Evolutionary conservation across 2,329 filamentous ascomycete species (phyloP).

Genomic region (Arthrocladium fulminans): DNA sequence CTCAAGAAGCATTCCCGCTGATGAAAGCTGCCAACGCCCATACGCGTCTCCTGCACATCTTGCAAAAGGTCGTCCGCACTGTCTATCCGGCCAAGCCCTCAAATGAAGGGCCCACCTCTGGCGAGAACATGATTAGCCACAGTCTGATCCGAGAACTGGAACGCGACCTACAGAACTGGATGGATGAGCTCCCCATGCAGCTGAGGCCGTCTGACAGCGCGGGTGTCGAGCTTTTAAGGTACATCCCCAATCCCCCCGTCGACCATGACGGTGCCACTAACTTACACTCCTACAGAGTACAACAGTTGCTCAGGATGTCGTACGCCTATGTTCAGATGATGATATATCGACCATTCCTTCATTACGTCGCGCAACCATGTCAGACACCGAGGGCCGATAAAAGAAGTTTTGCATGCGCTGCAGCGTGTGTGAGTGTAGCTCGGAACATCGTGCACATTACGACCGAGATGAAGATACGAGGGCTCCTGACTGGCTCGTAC

Average conservation of each 20-base stretch:
- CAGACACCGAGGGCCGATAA: slow-evolving; percentile 47
- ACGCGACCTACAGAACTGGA: slow-evolving; percentile 54
- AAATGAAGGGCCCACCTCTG: slow-evolving; percentile 27
- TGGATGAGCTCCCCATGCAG: slow-evolving; percentile 59
- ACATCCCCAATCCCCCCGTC: slow-evolving; percentile 28
- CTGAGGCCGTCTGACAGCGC: slow-evolving; percentile 74
- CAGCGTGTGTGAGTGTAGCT: slow-evolving; percentile 57
- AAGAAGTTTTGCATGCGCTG: slow-evolving; percentile 56
- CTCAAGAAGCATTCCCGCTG: slow-evolving; percentile 46
- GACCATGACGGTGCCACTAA: not conserved
- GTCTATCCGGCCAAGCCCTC: slow-evolving; percentile 52
- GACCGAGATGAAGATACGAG: slow-evolving; percentile 54
- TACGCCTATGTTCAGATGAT: slow-evolving; percentile 58
- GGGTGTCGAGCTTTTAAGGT: slow-evolving; percentile 66
- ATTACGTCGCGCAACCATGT: slow-evolving; percentile 50
- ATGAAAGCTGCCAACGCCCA: slow-evolving; percentile 54
- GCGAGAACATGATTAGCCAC: slow-evolving; percentile 51
- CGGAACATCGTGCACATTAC: slow-evolving; percentile 60
- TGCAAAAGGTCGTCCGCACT: slow-evolving; percentile 54
- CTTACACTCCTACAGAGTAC: slow-evolving; percentile 33
- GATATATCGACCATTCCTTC: slow-evolving; percentile 57
- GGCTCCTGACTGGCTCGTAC: slow-evolving; percentile 53
- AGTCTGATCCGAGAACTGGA: slow-evolving; percentile 57
- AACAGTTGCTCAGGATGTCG: slow-evolving; percentile 54
- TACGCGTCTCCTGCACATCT: slow-evolving; percentile 47